These are phyloP conservation scores for Penicillium sp. DNA, from an alignment of 2,329 filamentous ascomycete species.

Conservation along the genomic window DNA sequence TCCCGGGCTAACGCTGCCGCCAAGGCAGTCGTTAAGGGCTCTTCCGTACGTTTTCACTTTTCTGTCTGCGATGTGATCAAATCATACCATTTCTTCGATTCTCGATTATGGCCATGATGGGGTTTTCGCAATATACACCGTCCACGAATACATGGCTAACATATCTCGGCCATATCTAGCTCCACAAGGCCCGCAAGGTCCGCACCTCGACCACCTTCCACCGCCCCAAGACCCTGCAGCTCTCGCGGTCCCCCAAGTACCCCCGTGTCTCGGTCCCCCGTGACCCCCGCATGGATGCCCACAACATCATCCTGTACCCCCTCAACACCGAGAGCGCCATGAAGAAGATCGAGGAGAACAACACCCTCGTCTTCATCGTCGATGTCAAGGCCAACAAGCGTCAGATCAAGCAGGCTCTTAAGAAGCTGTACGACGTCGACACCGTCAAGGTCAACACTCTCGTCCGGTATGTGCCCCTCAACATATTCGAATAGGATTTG, in stretches of 20 bases:
- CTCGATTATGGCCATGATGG: conserved; percentile 8
- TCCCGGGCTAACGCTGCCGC: conserved; percentile 87
- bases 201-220: conserved; percentile 94
- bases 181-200: conserved; percentile 92
- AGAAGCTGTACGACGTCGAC: conserved; percentile 99
- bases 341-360: conserved; percentile 99
- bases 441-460: conserved; percentile 99
- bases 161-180: conserved; percentile 50
- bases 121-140: conserved; percentile 15
- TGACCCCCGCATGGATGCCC: conserved; percentile 89
- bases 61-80: no score
- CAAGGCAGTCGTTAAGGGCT: conserved; percentile 94
- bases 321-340: conserved; percentile 99
- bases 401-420: conserved; percentile 97
- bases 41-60: conserved; percentile 81
- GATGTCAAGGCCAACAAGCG: conserved; percentile 99
- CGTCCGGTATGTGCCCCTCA: conserved; percentile 70
- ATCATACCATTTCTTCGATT: not conserved
- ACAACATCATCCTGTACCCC: conserved; percentile 97
- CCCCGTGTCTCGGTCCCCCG: conserved; percentile 93
- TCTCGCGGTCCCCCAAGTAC: conserved; percentile 92
- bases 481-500: not conserved
- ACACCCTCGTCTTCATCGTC: conserved; percentile 98
- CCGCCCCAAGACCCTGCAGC: conserved; percentile 92
- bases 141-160: conserved; percentile 21